Percentiles rank a stretch among this genome's conserved stretches.
Conservation (phyloP, 768 basidiomycete genomes). For the Xerocomellus chrysenteron region DNA sequence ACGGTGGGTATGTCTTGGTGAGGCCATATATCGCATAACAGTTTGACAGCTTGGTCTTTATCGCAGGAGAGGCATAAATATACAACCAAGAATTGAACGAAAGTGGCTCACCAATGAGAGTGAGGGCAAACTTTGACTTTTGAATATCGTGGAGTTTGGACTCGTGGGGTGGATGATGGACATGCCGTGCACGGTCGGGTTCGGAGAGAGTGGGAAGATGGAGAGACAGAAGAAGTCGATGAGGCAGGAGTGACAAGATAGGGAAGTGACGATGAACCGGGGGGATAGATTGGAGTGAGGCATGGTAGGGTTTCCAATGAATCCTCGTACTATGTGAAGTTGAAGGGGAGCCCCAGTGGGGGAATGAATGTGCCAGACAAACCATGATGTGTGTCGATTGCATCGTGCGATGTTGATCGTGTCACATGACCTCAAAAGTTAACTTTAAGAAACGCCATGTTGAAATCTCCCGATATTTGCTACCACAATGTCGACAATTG, state of each 20-base stretch:
- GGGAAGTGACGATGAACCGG: conserved; percentile 30
- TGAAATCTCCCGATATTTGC: not conserved
- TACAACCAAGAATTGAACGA: not conserved
- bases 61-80: conserved; percentile 10
- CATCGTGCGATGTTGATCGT: not conserved
- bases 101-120: conserved; percentile 63
- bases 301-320: too few relatives aligned
- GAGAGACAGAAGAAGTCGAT: conserved; percentile 48
- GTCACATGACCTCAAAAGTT: not conserved
- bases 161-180: conserved; percentile 36
- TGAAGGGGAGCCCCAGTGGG: too few relatives aligned
- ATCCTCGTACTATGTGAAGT: too few relatives aligned
- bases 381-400: too few relatives aligned
- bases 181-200: conserved; percentile 29
- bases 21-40: conserved; percentile 76
- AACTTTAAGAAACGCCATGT: too few relatives aligned
- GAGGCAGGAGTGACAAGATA: conserved; percentile 61
- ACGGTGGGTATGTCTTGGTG: conserved; percentile 68
- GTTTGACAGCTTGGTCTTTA: conserved; percentile 77
- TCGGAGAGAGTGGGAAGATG: conserved; percentile 36
- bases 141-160: conserved; percentile 43
- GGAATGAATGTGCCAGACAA: too few relatives aligned
- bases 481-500: not conserved
- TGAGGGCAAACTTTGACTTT: conserved; percentile 62
- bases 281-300: conserved; percentile 41